phyloP scores from a whole-genome alignment of 148 eudicot genomes.

The Camellia granthamiana region DNA sequence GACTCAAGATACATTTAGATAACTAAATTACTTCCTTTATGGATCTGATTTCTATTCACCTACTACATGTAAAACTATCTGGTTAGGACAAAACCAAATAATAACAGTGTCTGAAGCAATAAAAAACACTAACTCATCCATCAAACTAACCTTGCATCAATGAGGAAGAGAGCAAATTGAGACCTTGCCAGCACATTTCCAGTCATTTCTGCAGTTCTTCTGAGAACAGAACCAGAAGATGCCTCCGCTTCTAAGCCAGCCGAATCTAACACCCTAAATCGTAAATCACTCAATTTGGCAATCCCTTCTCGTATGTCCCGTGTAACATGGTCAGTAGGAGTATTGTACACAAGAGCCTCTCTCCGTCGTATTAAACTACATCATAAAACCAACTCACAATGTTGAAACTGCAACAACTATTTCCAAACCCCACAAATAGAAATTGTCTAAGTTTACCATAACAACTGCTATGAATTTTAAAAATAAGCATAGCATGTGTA shows the following conservation, averaged over 20 bases:
- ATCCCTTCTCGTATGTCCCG: conserved; percentile 93
- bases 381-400: conserved; percentile 8
- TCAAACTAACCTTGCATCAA: conserved; percentile 70
- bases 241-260: conserved; percentile 99
- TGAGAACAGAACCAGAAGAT: conserved; percentile 88
- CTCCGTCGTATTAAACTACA: conserved; percentile 82
- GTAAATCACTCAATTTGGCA: conserved; percentile 83
- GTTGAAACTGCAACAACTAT: background rate
- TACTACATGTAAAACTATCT: background rate
- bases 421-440: conserved; percentile 9
- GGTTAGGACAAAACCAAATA: background rate
- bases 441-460: background rate
- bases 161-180: conserved; percentile 74
- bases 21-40: conserved; percentile 5
- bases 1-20: background rate
- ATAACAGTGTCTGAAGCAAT: conserved; percentile 1
- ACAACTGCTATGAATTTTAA: background rate
- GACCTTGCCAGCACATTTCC: conserved; percentile 68
- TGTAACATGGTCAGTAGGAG: conserved; percentile 95
- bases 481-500: background rate
- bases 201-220: conserved; percentile 91
- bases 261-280: conserved; percentile 89
- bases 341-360: conserved; percentile 95
- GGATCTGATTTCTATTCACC: conserved; percentile 4
- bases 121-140: background rate